phyloP scores from a whole-genome alignment of 2,329 filamentous ascomycete genomes.

The Lachnellula suecica region DNA sequence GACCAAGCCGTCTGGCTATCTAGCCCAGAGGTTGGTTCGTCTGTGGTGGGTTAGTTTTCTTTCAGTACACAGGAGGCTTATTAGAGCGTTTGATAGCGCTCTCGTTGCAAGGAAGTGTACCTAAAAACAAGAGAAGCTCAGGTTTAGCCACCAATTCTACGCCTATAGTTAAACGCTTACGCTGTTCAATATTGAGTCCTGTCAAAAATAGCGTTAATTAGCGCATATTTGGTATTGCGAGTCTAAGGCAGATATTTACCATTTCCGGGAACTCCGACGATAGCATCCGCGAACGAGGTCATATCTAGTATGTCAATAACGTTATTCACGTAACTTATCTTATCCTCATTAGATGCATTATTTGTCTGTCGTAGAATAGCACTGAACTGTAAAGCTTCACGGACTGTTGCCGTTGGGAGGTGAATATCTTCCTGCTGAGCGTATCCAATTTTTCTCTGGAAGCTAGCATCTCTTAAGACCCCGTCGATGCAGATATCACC shows the following conservation, averaged over 20 bases:
- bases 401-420: slow-evolving; percentile 78
- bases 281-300: slow-evolving; percentile 84
- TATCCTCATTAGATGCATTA: slow-evolving; percentile 69
- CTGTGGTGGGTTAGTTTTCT: too few species aligned
- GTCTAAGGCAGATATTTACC: too few species aligned
- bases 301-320: slow-evolving; percentile 90
- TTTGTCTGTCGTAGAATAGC: slow-evolving; percentile 85
- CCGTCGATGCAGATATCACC: slow-evolving; percentile 75
- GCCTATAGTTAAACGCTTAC: slow-evolving; percentile 83
- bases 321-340: slow-evolving; percentile 83
- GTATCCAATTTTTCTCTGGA: slow-evolving; percentile 90
- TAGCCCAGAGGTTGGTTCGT: slow-evolving; percentile 92
- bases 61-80: too few species aligned
- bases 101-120: too few species aligned
- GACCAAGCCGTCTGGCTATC: slow-evolving; percentile 94
- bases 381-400: slow-evolving; percentile 84
- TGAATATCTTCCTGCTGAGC: slow-evolving; percentile 93
- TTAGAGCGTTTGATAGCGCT: too few species aligned
- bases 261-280: slow-evolving; percentile 90
- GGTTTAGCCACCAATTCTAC: slow-evolving; percentile 93
- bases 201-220: slow-evolving; percentile 6
- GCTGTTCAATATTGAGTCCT: slow-evolving; percentile 49
- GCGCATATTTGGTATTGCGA: too few species aligned
- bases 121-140: slow-evolving; percentile 82
- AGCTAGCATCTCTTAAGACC: slow-evolving; percentile 68